Evolutionary conservation across 1,139 yeast genomes (phyloP).

Genomic region (Geotrichum reessii): DNA sequence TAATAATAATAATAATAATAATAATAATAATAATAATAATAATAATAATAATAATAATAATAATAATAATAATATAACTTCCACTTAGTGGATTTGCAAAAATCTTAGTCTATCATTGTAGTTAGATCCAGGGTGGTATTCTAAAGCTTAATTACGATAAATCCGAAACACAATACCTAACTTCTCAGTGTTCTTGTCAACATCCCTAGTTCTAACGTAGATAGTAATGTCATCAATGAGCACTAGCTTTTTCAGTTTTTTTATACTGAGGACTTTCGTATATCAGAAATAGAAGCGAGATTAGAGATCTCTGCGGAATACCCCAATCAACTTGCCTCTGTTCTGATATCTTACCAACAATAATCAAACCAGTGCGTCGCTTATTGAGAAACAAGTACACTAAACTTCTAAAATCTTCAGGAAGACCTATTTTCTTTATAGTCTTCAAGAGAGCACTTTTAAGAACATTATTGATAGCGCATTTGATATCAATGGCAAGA

Average conservation of each 20-base stretch:
- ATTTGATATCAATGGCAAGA: constrained; percentile 17
- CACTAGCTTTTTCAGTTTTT: neutral
- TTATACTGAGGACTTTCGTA: neutral
- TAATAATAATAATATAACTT: no score
- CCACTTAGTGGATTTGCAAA: no score
- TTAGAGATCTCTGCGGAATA: neutral
- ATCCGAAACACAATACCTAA: no score
- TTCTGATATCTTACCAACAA: neutral
- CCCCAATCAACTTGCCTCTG: neutral
- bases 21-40: no score
- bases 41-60: no score
- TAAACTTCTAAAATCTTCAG: neutral
- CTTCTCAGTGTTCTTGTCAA: no score
- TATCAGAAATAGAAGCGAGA: neutral
- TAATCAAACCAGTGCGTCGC: neutral
- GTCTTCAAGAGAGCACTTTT: constrained; percentile 9
- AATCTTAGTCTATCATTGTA: no score
- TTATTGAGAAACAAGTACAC: neutral
- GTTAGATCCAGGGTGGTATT: no score
- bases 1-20: no score
- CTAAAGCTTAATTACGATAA: no score
- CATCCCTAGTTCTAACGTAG: no score
- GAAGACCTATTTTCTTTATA: neutral
- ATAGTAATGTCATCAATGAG: neutral
- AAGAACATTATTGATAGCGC: constrained; percentile 20